Conservation (phyloP, 169 alveolate genomes). For the Eimeria acervulina region DNA sequence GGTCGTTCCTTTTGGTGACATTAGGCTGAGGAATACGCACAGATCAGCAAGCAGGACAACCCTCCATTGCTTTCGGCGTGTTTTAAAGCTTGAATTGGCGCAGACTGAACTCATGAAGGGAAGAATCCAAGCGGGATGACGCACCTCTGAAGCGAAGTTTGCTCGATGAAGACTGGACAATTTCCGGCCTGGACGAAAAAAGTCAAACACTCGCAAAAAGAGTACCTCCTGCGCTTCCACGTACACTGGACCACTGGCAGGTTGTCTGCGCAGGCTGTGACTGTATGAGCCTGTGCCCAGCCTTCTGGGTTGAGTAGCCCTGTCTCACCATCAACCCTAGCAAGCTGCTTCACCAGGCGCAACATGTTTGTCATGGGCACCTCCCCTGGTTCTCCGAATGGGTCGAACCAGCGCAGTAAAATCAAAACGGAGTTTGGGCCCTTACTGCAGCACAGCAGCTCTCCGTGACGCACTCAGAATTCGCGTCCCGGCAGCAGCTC, state of each 20-base stretch:
- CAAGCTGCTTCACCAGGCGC: constrained; percentile 5
- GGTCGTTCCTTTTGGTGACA: not conserved
- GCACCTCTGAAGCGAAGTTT: constrained; percentile 58
- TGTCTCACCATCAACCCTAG: constrained; percentile 1
- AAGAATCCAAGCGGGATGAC: not conserved
- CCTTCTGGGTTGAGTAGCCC: not conserved
- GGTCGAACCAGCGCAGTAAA: constrained; percentile 59
- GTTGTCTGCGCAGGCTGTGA: not conserved
- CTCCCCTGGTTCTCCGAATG: constrained; percentile 11
- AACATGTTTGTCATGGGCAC: constrained; percentile 1
- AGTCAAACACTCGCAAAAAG: not conserved
- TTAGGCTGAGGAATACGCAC: constrained; percentile 22
- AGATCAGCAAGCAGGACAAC: not conserved
- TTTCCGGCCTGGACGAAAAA: not conserved
- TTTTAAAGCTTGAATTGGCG: not conserved
- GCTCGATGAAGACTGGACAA: constrained; percentile 19
- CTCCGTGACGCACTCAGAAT: not conserved
- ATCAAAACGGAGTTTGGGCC: not conserved
- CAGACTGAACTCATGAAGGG: not conserved
- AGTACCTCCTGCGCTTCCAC: not conserved
- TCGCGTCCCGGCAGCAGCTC: not conserved
- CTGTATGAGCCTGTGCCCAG: not conserved
- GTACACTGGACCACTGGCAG: not conserved
- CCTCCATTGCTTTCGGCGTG: not conserved
- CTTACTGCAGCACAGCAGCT: constrained; percentile 42